Conservation (phyloP, 805 yeast species). For the Wickerhamomyces chaumierensis region DNA sequence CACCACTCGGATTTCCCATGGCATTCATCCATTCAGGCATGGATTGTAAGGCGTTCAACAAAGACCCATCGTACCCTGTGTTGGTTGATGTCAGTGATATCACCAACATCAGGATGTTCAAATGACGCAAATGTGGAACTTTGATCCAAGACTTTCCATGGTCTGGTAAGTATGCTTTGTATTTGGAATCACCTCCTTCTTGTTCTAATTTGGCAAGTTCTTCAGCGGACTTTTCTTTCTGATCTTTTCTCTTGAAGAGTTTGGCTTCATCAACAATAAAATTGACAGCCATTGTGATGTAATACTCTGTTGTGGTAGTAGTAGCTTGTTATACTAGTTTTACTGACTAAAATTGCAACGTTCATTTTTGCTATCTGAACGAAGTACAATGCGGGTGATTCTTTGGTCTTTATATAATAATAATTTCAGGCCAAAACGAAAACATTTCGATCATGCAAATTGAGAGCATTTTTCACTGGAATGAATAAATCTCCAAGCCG, state of each 20-base stretch:
- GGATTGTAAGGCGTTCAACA: slow-evolving; percentile 40
- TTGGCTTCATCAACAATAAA: slow-evolving; percentile 14
- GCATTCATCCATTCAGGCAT: slow-evolving; percentile 28
- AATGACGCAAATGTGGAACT: slow-evolving; percentile 26
- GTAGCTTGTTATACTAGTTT: too few species aligned
- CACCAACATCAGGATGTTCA: slow-evolving; percentile 28
- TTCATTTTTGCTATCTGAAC: too few species aligned
- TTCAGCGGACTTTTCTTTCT: not conserved
- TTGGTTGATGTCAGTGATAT: slow-evolving; percentile 36
- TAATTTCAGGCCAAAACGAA: too few species aligned
- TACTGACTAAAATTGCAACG: too few species aligned
- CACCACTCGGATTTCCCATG: slow-evolving; percentile 29
- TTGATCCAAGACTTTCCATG: slow-evolving; percentile 22
- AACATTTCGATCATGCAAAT: too few species aligned
- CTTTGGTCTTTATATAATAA: too few species aligned
- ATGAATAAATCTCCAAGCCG: too few species aligned
- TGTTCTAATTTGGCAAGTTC: not conserved
- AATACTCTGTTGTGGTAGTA: too few species aligned
- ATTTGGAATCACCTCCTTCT: not conserved
- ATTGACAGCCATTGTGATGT: slow-evolving; percentile 6
- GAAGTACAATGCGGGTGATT: too few species aligned
- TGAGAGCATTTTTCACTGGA: too few species aligned
- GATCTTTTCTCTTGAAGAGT: slow-evolving; percentile 5
- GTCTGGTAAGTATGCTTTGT: slow-evolving; percentile 15
- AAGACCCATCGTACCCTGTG: slow-evolving; percentile 36